Percentiles rank a stretch among this genome's conserved stretches.
Conservation (phyloP, 2,329 filamentous ascomycete species). For the Aspergillus quadrilineatus region DNA sequence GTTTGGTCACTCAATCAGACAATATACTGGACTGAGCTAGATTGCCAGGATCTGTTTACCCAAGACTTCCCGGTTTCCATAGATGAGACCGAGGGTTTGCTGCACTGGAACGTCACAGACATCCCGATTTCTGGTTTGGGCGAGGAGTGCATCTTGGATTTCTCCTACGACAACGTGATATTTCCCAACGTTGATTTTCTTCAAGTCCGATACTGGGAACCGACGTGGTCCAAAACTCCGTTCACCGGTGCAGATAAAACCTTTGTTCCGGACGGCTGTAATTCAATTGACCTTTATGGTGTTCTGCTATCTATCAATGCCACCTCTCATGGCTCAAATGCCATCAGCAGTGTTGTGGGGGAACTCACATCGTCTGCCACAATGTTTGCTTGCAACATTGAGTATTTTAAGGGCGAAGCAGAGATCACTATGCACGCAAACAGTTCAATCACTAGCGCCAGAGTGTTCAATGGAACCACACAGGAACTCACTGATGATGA, state of each 20-base stretch:
- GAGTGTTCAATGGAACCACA: constrained; percentile 22
- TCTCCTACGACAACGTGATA: constrained; percentile 31
- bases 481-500: constrained; percentile 8
- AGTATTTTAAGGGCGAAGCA: constrained; percentile 30
- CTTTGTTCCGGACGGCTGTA: constrained; percentile 28
- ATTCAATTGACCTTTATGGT: constrained; percentile 34
- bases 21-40: constrained; percentile 32
- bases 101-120: constrained; percentile 31
- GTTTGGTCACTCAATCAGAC: constrained; percentile 36
- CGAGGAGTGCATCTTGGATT: constrained; percentile 27
- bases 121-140: constrained; percentile 21
- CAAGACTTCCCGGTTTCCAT: constrained; percentile 24
- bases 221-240: constrained; percentile 20
- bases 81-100: constrained; percentile 17
- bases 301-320: constrained; percentile 34
- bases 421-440: constrained; percentile 34
- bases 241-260: constrained; percentile 18
- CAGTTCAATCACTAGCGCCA: constrained; percentile 32
- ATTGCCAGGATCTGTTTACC: constrained; percentile 24
- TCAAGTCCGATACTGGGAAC: constrained; percentile 38
- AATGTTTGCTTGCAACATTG: constrained; percentile 34
- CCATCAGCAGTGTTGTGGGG: constrained; percentile 10
- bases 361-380: constrained; percentile 27
- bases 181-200: constrained; percentile 31
- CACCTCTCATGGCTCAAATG: constrained; percentile 12